phyloP scores from a whole-genome alignment of 495 filamentous ascomycete genomes.

The Articulospora tetracladia region DNA sequence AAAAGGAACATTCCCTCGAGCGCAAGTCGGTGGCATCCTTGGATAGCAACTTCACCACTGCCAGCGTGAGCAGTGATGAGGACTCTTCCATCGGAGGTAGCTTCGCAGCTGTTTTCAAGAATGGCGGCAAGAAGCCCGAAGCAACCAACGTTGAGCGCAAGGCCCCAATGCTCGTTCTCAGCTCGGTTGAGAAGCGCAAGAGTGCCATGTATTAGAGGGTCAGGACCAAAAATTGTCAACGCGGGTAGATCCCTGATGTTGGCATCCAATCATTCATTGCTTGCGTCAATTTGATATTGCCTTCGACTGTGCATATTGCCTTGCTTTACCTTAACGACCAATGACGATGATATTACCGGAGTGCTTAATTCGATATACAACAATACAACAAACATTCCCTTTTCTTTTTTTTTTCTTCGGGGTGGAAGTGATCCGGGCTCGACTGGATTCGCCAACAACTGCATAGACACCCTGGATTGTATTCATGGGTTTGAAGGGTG shows the following conservation, averaged over 20 bases:
- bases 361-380: constrained; percentile 25
- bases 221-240: constrained; percentile 19
- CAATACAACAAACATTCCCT: constrained; percentile 5
- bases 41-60: constrained; percentile 51
- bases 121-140: constrained; percentile 42
- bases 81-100: constrained; percentile 40
- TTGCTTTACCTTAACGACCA: constrained; percentile 26
- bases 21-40: constrained; percentile 41
- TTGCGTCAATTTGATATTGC: constrained; percentile 30
- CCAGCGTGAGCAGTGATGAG: constrained; percentile 60
- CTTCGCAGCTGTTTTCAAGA: constrained; percentile 58
- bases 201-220: constrained; percentile 52
- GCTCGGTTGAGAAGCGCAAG: constrained; percentile 88
- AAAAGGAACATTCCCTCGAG: constrained; percentile 60
- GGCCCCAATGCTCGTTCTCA: constrained; percentile 82
- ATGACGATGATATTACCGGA: constrained; percentile 24
- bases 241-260: constrained; percentile 28
- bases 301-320: constrained; percentile 31
- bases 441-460: constrained; percentile 2
- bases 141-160: constrained; percentile 63
- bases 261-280: constrained; percentile 28
- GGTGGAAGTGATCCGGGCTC: not conserved
- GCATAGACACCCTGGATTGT: constrained; percentile 23
- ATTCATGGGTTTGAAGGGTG: constrained; percentile 19
- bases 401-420: constrained; percentile 15